Percentiles rank a stretch among this genome's conserved stretches.
Conservation (phyloP, 139 green algal species). For the Auxenochlorella pyrenoidosa region DNA sequence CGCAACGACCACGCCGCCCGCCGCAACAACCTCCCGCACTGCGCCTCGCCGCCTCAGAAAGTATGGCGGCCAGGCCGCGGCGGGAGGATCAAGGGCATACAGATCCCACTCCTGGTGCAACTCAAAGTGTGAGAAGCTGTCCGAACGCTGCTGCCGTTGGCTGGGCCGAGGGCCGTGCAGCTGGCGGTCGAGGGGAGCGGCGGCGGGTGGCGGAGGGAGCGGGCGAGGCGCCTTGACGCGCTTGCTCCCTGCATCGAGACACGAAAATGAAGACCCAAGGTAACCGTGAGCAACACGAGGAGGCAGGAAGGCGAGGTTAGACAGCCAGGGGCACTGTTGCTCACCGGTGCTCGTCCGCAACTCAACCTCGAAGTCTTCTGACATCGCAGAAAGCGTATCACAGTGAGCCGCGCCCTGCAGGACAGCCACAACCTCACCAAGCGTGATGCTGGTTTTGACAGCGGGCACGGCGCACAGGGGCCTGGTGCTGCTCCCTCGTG, state of each 20-base stretch:
- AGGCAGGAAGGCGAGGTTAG: too few relatives aligned
- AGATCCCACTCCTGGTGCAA: slow-evolving; percentile 7
- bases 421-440: too few relatives aligned
- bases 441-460: too few relatives aligned
- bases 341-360: too few relatives aligned
- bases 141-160: background rate
- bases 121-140: background rate
- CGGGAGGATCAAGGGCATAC: background rate
- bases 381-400: too few relatives aligned
- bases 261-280: background rate
- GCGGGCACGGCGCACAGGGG: too few relatives aligned
- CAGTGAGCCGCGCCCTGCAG: too few relatives aligned
- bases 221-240: background rate
- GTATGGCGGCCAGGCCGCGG: background rate
- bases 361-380: too few relatives aligned
- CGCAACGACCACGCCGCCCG: background rate
- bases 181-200: background rate
- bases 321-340: too few relatives aligned
- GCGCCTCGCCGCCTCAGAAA: background rate
- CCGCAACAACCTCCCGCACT: background rate
- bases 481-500: too few relatives aligned
- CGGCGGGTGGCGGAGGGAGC: background rate
- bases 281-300: too few relatives aligned
- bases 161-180: background rate
- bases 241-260: background rate